Percentiles rank a stretch among this genome's conserved stretches.
These are phyloP conservation scores for Salvia rosmarinus DNA, from an alignment of 257 asterid genomes.

Conservation along the genomic window DNA sequence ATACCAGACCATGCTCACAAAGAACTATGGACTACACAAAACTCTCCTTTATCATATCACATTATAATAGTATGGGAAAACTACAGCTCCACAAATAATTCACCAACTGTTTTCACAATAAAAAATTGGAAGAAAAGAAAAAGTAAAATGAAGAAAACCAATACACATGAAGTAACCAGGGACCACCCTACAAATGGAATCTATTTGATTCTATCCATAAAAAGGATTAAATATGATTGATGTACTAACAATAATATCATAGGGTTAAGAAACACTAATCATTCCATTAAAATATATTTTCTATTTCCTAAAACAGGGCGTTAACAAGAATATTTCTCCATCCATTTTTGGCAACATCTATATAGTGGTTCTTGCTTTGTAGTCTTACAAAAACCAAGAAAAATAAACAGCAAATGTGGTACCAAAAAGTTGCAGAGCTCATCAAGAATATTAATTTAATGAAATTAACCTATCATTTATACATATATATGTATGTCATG, in stretches of 20 bases:
- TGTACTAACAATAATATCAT: background rate
- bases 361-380: conserved; percentile 17
- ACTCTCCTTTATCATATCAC: conserved; percentile 4
- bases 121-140: background rate
- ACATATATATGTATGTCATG: conserved; percentile 10
- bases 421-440: conserved; percentile 26
- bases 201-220: conserved; percentile 37
- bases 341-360: conserved; percentile 44
- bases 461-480: conserved; percentile 20
- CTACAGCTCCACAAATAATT: conserved; percentile 30
- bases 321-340: conserved; percentile 26
- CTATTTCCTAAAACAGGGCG: conserved; percentile 43
- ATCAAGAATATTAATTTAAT: conserved; percentile 31
- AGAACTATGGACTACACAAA: background rate
- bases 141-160: conserved; percentile 3
- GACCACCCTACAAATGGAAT: conserved; percentile 56
- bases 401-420: background rate
- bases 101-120: conserved; percentile 19
- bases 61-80: conserved; percentile 18
- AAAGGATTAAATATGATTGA: conserved; percentile 28
- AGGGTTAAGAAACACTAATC: conserved; percentile 30
- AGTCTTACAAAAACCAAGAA: conserved; percentile 26
- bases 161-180: conserved; percentile 36
- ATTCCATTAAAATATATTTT: conserved; percentile 31
- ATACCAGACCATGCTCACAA: background rate